A percentile compares a stretch with the other conserved stretches of the same genome.
Evolutionary conservation across 306 rosid species (phyloP).

Genomic region (Casuarina equisetifolia): DNA sequence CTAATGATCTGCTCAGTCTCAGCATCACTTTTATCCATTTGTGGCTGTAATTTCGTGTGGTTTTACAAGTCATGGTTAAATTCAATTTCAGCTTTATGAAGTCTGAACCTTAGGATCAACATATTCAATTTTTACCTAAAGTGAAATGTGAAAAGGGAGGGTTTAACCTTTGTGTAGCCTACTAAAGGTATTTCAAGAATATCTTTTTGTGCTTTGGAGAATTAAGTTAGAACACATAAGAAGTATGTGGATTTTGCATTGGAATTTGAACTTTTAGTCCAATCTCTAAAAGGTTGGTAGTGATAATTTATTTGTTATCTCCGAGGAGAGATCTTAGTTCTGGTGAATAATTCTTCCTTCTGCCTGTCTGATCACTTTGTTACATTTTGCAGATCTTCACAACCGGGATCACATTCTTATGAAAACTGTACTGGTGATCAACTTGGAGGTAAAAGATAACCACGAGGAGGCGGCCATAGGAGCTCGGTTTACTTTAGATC

Average conservation of each 20-base stretch:
- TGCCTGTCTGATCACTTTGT: constrained; percentile 16
- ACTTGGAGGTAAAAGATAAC: constrained; percentile 98
- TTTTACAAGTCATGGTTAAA: background rate
- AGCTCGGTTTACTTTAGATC: constrained; percentile 74
- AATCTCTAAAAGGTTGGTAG: background rate
- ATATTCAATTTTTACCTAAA: too few species aligned
- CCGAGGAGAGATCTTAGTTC: background rate
- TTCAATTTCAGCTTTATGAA: background rate
- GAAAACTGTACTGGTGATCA: constrained; percentile 74
- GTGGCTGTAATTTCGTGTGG: background rate
- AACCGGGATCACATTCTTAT: constrained; percentile 63
- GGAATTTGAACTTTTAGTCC: background rate
- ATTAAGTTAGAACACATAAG: background rate
- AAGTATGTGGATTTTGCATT: background rate
- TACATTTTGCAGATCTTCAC: constrained; percentile 66
- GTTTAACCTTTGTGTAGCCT: background rate
- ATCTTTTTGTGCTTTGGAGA: background rate
- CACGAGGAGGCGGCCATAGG: constrained; percentile 95
- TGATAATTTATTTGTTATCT: background rate
- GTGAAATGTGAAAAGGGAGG: background rate
- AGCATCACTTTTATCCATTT: background rate
- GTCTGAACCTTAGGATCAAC: background rate
- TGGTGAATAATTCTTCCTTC: background rate
- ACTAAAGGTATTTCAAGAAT: background rate
- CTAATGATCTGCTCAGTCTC: background rate